Conservation (phyloP, 495 filamentous ascomycete species). For the Hypomontagnella monticulosa region DNA sequence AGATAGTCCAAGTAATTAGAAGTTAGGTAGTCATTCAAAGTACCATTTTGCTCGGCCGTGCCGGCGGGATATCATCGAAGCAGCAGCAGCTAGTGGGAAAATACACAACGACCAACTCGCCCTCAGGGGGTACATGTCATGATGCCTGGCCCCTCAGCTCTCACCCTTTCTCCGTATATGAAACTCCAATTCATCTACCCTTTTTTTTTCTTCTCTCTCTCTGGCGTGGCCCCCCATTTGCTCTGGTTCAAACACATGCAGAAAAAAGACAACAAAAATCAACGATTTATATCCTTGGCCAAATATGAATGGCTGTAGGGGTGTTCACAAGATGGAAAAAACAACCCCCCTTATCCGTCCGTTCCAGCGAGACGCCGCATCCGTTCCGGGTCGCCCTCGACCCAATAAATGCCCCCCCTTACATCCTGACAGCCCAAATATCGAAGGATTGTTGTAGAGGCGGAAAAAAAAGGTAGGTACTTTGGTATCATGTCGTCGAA, state of each 20-base stretch:
- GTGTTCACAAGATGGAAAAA: conserved; percentile 1
- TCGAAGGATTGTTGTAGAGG: conserved; percentile 19
- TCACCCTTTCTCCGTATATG: conserved; percentile 13
- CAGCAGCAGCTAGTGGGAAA: conserved; percentile 35
- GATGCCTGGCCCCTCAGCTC: conserved; percentile 6
- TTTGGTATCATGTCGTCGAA: conserved; percentile 41
- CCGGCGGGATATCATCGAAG: conserved; percentile 50
- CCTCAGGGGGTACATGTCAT: no score
- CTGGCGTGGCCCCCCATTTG: not conserved
- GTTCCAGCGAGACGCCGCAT: conserved; percentile 39
- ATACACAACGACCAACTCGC: conserved; percentile 22
- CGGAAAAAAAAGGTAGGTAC: conserved; percentile 9
- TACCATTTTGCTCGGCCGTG: conserved; percentile 46
- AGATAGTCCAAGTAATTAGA: not conserved
- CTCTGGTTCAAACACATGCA: conserved; percentile 8
- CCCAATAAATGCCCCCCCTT: conserved; percentile 9
- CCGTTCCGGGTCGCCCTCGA: conserved; percentile 29
- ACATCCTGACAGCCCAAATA: conserved; percentile 19
- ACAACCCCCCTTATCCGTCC: conserved; percentile 23
- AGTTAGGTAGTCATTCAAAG: conserved; percentile 25
- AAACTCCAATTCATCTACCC: conserved; percentile 21
- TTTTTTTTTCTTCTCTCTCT: conserved; percentile 16
- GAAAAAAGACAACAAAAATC: conserved; percentile 16
- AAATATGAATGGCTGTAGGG: conserved; percentile 3
- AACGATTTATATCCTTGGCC: conserved; percentile 21